Base-by-base conservation (phyloP, 306 rosid genomes). In the Leucaena leucocephala region DNA sequence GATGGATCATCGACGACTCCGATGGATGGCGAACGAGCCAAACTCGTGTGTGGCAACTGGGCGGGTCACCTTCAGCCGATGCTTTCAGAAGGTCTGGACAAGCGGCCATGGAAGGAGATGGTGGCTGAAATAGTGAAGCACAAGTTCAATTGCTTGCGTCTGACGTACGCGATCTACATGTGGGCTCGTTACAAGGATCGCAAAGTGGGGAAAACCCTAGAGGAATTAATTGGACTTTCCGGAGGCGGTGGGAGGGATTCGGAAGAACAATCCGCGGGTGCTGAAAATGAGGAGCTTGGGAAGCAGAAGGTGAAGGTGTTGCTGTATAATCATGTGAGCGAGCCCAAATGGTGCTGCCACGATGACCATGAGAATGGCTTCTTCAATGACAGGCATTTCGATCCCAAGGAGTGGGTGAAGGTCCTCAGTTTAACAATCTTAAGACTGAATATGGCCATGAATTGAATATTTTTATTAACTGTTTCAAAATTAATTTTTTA, bases 301-400 rank as follows among this genome's bases (percentile, higher is more conserved):
- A 68, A 34, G 12, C 82, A 78, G 2, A 85, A 85, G 7, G 66
- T 90, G 15, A 86, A 65, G 68, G 87, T 89, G 0, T 46, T 82
- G 81, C 7, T 87, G 35, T 91, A 90, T 68, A 90, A 90, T 50
- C 91, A 90, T 42, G 90, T 90, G 4, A 88, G 91, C 48, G 71
- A 84, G 9, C 86, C 94, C 0, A 82, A 87, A 9, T 90, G 94
- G 94, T 90, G 91, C 0, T 90, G 91, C 6, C 0, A 57, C 38
- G 84, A 84, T 49, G 76, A 87, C 12, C 90, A 90, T 71, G 91
- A 82, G 7, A 88, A 90, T 82, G 89, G 90, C 0, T 90, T 90
- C 82, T 90, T 84, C 14, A 59, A 84, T 58, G 91, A 90, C 5
- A 73, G 82, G 39, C 84, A 86, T 72, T 87, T 88, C 48, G 71